Evolutionary conservation across 345 rosid species (phyloP).

Genomic region (Adansonia digitata): DNA sequence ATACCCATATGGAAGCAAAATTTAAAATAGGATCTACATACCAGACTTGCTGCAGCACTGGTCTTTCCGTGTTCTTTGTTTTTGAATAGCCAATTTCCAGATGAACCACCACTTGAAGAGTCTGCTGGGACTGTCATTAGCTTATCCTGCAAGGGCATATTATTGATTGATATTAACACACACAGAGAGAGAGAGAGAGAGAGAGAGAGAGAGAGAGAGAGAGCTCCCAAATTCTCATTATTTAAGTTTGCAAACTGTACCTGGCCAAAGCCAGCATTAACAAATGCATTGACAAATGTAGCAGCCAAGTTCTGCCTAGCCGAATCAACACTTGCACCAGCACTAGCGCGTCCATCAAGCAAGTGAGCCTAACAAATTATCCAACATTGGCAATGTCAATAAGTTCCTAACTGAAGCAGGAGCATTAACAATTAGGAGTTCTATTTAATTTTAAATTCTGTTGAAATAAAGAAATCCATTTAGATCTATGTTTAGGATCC

Average conservation of each 20-base stretch:
- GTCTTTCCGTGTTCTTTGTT: conserved; percentile 91
- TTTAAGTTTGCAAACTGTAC: conserved; percentile 30
- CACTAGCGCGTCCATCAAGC: conserved; percentile 85
- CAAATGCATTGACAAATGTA: conserved; percentile 94
- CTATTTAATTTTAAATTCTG: no score
- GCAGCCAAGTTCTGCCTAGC: conserved; percentile 92
- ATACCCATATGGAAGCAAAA: background rate
- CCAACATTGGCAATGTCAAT: background rate
- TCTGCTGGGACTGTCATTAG: conserved; percentile 83
- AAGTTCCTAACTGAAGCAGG: no score
- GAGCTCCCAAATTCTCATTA: background rate
- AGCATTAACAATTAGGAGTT: no score
- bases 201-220: no score
- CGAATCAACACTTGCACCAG: conserved; percentile 79
- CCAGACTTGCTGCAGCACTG: conserved; percentile 91
- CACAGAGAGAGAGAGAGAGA: background rate
- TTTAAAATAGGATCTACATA: background rate
- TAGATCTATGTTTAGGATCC: no score
- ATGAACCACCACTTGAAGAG: conserved; percentile 55
- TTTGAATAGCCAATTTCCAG: conserved; percentile 91
- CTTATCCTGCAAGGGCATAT: conserved; percentile 66
- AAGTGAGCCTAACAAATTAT: conserved; percentile 67
- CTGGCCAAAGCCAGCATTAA: conserved; percentile 97
- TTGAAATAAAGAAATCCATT: no score
- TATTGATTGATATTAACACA: conserved; percentile 9